Evolutionary conservation across 2,329 filamentous ascomycete species (phyloP).

Genomic region (Arthrobotrys sphaeroides): DNA sequence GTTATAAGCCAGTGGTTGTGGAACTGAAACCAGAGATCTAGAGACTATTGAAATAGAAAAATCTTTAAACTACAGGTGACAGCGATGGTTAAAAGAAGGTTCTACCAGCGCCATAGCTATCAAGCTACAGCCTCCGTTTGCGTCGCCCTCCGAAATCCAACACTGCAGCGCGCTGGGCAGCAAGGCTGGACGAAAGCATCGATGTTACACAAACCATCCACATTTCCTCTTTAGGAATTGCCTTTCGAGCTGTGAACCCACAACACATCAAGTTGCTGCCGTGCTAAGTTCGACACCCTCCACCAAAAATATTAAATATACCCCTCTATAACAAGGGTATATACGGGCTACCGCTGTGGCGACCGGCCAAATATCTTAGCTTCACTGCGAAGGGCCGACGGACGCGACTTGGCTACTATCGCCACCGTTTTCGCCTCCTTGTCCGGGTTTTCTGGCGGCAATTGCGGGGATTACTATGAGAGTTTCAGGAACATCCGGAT

Average conservation of each 20-base stretch:
- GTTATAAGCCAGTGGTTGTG: too few relatives aligned
- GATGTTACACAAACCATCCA: neutral
- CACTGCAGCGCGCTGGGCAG: too few relatives aligned
- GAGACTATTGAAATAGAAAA: too few relatives aligned
- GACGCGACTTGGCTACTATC: conserved; percentile 20
- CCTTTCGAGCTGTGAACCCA: neutral
- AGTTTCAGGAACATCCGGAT: conserved; percentile 35
- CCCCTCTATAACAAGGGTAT: neutral
- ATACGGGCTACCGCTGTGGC: conserved; percentile 9
- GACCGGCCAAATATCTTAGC: conserved; percentile 2
- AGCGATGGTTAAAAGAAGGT: too few relatives aligned
- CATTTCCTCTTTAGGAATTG: neutral
- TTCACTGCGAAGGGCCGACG: neutral
- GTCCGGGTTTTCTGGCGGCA: conserved; percentile 29
- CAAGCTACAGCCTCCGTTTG: neutral
- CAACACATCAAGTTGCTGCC: neutral
- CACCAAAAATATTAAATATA: too few relatives aligned
- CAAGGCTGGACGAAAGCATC: neutral
- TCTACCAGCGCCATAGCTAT: too few relatives aligned
- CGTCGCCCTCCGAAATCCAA: neutral
- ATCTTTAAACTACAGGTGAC: too few relatives aligned
- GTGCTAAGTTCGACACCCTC: too few relatives aligned
- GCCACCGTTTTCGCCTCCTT: conserved; percentile 29
- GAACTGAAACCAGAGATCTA: too few relatives aligned
- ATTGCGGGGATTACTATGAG: conserved; percentile 23